A percentile compares a stretch with the other conserved stretches of the same genome.
Evolutionary conservation across 164 flowering plant genomes (phyloP).

Genomic region (Liriodendron chinense): DNA sequence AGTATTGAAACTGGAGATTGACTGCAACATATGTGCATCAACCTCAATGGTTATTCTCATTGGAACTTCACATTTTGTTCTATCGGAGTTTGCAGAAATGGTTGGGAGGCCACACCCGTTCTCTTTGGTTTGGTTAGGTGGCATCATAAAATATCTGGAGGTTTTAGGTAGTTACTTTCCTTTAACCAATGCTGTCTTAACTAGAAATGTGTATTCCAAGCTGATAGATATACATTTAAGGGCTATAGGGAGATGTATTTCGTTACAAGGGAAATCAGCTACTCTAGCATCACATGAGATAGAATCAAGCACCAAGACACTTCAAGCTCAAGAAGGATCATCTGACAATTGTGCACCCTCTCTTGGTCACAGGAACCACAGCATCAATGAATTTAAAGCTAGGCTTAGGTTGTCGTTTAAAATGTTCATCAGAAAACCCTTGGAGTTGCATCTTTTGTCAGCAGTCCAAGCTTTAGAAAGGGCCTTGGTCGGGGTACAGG

Average conservation of each 20-base stretch:
- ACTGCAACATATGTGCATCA: slow-evolving; percentile 22
- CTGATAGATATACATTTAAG: slow-evolving; percentile 58
- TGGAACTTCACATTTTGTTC: slow-evolving; percentile 46
- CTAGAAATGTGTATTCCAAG: slow-evolving; percentile 48
- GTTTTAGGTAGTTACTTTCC: slow-evolving; percentile 65
- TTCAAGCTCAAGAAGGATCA: slow-evolving; percentile 22
- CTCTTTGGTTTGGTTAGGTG: slow-evolving; percentile 70
- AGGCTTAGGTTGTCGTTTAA: slow-evolving; percentile 71
- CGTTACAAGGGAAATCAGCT: slow-evolving; percentile 71
- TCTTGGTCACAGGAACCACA: slow-evolving; percentile 20
- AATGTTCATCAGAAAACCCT: slow-evolving; percentile 45
- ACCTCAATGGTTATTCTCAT: slow-evolving; percentile 34
- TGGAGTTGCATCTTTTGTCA: slow-evolving; percentile 57
- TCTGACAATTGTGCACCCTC: slow-evolving; percentile 15
- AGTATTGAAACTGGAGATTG: slow-evolving; percentile 20
- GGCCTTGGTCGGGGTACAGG: slow-evolving; percentile 73
- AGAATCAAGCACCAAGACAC: slow-evolving; percentile 57
- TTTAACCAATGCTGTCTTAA: slow-evolving; percentile 32
- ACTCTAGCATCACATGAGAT: slow-evolving; percentile 63
- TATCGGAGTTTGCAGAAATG: slow-evolving; percentile 48
- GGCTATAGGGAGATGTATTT: slow-evolving; percentile 77
- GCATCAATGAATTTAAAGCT: slow-evolving; percentile 58
- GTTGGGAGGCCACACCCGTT: slow-evolving; percentile 38
- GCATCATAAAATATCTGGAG: slow-evolving; percentile 68
- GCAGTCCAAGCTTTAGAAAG: slow-evolving; percentile 68